Evolutionary conservation across 352 stramenopile genomes (phyloP).

Genomic region (Globisporangium megalacanthum): DNA sequence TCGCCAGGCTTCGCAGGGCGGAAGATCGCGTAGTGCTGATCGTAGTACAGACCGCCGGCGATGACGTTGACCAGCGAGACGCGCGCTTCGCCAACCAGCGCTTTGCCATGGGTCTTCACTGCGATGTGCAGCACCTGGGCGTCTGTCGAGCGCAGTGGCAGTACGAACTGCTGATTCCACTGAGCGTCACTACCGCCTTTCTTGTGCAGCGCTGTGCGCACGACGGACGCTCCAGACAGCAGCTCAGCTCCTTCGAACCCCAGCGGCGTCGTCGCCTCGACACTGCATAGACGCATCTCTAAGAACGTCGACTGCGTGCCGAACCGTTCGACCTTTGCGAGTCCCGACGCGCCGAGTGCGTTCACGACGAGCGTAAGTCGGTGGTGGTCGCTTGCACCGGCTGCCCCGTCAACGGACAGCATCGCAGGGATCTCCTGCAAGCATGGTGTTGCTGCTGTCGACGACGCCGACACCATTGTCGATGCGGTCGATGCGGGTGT

Average conservation of each 20-base stretch:
- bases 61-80: slow-evolving; percentile 38
- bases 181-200: slow-evolving; percentile 77
- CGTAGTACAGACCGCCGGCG: slow-evolving; percentile 33
- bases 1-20: slow-evolving; percentile 11
- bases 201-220: slow-evolving; percentile 67
- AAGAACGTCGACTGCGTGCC: slow-evolving; percentile 68
- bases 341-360: slow-evolving; percentile 45
- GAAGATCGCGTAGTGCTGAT: slow-evolving; percentile 60
- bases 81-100: slow-evolving; percentile 53
- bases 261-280: not conserved
- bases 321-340: slow-evolving; percentile 72
- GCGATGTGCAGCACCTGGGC: slow-evolving; percentile 42
- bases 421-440: slow-evolving; percentile 42
- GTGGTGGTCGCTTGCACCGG: slow-evolving; percentile 7
- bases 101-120: slow-evolving; percentile 64
- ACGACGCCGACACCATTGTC: slow-evolving; percentile 2
- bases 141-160: slow-evolving; percentile 40
- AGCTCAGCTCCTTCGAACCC: slow-evolving; percentile 10
- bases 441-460: slow-evolving; percentile 19
- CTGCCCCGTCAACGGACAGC: not conserved
- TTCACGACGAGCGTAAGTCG: slow-evolving; percentile 44
- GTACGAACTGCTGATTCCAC: slow-evolving; percentile 80
- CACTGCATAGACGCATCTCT: slow-evolving; percentile 40
- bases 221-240: slow-evolving; percentile 10
- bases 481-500: not conserved